A percentile compares a stretch with the other conserved stretches of the same genome.
phyloP scores from a whole-genome alignment of 306 rosid species.

The Malus fusca region DNA sequence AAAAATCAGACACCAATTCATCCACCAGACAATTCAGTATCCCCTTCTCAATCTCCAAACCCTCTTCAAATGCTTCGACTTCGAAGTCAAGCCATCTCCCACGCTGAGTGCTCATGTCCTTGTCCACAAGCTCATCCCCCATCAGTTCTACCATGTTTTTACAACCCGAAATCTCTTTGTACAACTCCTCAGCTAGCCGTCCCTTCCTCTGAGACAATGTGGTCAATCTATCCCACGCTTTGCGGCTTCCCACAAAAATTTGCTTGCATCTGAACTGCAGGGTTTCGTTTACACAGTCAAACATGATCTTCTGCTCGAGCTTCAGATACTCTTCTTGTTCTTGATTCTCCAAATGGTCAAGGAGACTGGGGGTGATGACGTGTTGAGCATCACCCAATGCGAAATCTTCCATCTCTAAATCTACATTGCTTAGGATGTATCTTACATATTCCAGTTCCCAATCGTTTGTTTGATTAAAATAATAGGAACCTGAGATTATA shows the following conservation, averaged over 20 bases:
- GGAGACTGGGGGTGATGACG: constrained; percentile 46
- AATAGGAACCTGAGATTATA: constrained; percentile 12
- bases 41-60: constrained; percentile 46
- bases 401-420: constrained; percentile 46
- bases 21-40: constrained; percentile 43
- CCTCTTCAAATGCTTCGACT: constrained; percentile 58
- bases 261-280: constrained; percentile 37
- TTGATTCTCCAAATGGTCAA: constrained; percentile 44
- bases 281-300: constrained; percentile 52
- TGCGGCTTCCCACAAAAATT: constrained; percentile 43
- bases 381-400: constrained; percentile 27
- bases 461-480: constrained; percentile 29
- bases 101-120: constrained; percentile 62
- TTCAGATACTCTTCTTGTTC: constrained; percentile 32
- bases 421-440: constrained; percentile 41
- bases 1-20: constrained; percentile 62
- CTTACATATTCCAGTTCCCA: constrained; percentile 61
- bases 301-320: constrained; percentile 50
- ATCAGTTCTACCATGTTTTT: constrained; percentile 49
- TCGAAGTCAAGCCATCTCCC: constrained; percentile 79
- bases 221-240: constrained; percentile 41
- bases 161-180: constrained; percentile 47
- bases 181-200: constrained; percentile 51
- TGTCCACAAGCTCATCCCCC: constrained; percentile 70
- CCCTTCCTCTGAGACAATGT: constrained; percentile 34